Evolutionary conservation across 805 yeast genomes (phyloP).

Genomic region (Pichia occidentalis): DNA sequence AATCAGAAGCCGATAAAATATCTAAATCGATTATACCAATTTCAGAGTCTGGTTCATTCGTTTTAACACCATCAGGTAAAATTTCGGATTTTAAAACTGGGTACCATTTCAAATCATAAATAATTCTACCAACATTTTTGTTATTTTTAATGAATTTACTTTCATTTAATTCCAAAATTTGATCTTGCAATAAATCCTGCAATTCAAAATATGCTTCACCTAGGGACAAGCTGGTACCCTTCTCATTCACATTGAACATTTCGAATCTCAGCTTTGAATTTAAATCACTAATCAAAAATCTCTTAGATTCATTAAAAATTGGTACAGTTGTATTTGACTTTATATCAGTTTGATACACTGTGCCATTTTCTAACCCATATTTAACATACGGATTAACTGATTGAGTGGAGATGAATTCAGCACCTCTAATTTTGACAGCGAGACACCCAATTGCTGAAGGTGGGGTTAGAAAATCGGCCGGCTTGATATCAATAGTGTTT

Average conservation of each 20-base stretch:
- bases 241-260: conserved; percentile 45
- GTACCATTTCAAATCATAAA: conserved; percentile 49
- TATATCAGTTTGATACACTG: conserved; percentile 41
- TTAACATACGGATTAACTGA: conserved; percentile 44
- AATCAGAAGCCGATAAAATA: conserved; percentile 51
- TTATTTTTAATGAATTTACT: conserved; percentile 44
- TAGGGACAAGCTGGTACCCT: conserved; percentile 47
- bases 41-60: conserved; percentile 51
- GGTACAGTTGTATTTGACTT: conserved; percentile 54
- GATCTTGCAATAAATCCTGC: conserved; percentile 53
- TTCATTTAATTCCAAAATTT: conserved; percentile 35
- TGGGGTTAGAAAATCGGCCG: conserved; percentile 61
- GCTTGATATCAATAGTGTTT: conserved; percentile 67
- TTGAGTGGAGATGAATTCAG: conserved; percentile 38
- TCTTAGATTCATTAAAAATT: conserved; percentile 59
- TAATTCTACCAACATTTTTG: conserved; percentile 50
- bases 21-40: conserved; percentile 65
- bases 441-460: conserved; percentile 67
- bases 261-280: conserved; percentile 51
- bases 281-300: conserved; percentile 49
- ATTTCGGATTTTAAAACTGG: conserved; percentile 36
- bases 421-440: conserved; percentile 55
- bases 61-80: conserved; percentile 44
- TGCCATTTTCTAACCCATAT: conserved; percentile 32
- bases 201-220: conserved; percentile 50